Evolutionary conservation across 2,329 filamentous ascomycete genomes (phyloP).

Genomic region (Amphichorda felina): DNA sequence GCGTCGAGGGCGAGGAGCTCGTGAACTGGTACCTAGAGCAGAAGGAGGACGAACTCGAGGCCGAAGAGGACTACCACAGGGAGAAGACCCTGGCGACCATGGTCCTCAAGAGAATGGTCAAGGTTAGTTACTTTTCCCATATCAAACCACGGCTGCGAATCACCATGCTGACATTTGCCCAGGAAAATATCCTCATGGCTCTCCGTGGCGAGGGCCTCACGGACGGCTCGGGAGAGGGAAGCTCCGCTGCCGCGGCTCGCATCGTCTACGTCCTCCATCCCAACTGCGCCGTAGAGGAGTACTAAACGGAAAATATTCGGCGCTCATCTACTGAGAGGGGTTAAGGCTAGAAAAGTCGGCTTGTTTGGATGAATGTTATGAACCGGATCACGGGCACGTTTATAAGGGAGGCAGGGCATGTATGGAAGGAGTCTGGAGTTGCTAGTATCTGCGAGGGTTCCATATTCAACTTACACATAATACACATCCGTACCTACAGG

Average conservation of each 20-base stretch:
- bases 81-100: constrained; percentile 67
- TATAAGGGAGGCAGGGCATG: too few species aligned
- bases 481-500: too few species aligned
- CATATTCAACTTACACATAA: too few species aligned
- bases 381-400: not conserved
- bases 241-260: constrained; percentile 22
- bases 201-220: constrained; percentile 51
- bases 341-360: not conserved
- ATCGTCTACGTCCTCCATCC: constrained; percentile 85
- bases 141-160: too few species aligned
- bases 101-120: constrained; percentile 92
- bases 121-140: constrained; percentile 43
- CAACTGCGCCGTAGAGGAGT: constrained; percentile 74
- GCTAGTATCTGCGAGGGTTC: too few species aligned
- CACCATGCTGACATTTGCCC: too few species aligned
- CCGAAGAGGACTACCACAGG: constrained; percentile 66
- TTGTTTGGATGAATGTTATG: not conserved
- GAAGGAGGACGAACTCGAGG: constrained; percentile 71
- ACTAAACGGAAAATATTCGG: constrained; percentile 13
- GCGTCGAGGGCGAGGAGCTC: constrained; percentile 72
- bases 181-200: constrained; percentile 83
- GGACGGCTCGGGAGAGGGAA: constrained; percentile 31
- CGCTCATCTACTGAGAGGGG: too few species aligned
- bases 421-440: not conserved
- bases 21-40: constrained; percentile 87